phyloP scores from a whole-genome alignment of 2,329 filamentous ascomycete species.

The Stachybotrys elegans region DNA sequence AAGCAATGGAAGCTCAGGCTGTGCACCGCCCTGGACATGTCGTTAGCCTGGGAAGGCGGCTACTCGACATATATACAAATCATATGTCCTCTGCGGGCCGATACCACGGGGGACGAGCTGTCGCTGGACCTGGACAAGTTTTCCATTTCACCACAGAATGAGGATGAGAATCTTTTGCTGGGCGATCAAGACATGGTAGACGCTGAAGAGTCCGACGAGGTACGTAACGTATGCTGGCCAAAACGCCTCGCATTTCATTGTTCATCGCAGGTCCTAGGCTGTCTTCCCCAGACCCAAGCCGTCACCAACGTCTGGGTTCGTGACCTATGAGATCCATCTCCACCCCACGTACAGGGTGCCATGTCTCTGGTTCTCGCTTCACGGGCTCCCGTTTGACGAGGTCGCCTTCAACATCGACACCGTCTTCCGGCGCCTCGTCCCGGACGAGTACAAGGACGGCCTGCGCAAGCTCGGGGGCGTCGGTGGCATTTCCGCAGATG shows the following conservation, averaged over 20 bases:
- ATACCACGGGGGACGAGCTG: constrained; percentile 39
- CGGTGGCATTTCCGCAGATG: constrained; percentile 71
- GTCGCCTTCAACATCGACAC: constrained; percentile 59
- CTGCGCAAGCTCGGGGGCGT: constrained; percentile 59
- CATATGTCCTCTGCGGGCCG: constrained; percentile 44
- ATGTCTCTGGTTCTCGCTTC: constrained; percentile 70
- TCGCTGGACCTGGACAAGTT: constrained; percentile 40
- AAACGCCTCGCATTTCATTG: too few relatives aligned
- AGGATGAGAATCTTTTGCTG: constrained; percentile 13
- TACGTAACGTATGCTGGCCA: constrained; percentile 23
- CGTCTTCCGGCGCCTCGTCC: constrained; percentile 67
- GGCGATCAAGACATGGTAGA: constrained; percentile 44
- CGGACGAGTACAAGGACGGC: constrained; percentile 55
- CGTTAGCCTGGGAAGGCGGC: constrained; percentile 34
- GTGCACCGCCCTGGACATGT: constrained; percentile 44
- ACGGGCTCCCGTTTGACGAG: constrained; percentile 50
- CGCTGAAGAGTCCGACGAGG: constrained; percentile 47
- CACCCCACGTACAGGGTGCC: constrained; percentile 72
- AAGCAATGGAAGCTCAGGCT: constrained; percentile 50
- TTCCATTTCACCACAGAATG: constrained; percentile 30
- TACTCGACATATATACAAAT: constrained; percentile 53
- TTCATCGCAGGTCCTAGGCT: constrained; percentile 28
- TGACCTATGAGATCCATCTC: constrained; percentile 69
- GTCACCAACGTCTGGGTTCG: constrained; percentile 35
- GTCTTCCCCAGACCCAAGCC: constrained; percentile 27